Conservation (phyloP, 2,329 filamentous ascomycete genomes). For the Alternaria tenuissima region DNA sequence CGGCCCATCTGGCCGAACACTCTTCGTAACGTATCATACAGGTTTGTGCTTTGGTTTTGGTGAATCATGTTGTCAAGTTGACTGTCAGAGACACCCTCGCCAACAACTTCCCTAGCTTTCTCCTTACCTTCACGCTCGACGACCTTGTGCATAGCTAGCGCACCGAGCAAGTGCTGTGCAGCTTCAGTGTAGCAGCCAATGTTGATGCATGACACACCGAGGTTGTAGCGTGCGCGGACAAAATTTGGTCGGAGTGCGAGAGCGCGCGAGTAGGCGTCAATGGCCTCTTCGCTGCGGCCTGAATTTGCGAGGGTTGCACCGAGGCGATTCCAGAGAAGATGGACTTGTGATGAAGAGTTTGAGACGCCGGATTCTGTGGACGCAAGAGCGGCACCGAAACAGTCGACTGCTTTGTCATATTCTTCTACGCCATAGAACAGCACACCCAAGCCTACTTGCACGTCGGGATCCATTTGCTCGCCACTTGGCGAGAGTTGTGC, state of each 20-base stretch:
- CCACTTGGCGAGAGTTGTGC: constrained; percentile 91
- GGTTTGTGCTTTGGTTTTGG: constrained; percentile 95
- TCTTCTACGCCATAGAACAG: constrained; percentile 98
- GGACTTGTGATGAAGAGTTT: constrained; percentile 85
- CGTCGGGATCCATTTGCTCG: constrained; percentile 96
- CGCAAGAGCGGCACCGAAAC: constrained; percentile 90
- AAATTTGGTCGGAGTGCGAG: constrained; percentile 93
- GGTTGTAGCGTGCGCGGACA: constrained; percentile 94
- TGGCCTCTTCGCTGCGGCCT: constrained; percentile 92
- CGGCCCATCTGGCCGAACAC: constrained; percentile 98
- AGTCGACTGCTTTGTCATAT: constrained; percentile 98
- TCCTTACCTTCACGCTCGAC: constrained; percentile 86
- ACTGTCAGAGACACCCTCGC: constrained; percentile 67
- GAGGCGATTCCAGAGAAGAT: constrained; percentile 96
- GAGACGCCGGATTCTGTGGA: constrained; percentile 82
- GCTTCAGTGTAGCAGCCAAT: constrained; percentile 95
- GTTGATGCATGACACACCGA: constrained; percentile 96
- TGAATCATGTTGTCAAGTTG: constrained; percentile 86
- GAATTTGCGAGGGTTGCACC: constrained; percentile 96
- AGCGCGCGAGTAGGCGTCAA: constrained; percentile 93
- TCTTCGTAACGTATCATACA: constrained; percentile 91
- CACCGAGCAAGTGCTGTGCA: constrained; percentile 88
- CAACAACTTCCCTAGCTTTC: constrained; percentile 82
- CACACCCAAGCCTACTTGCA: constrained; percentile 95
- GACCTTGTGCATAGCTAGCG: constrained; percentile 93